Evolutionary conservation across 2,329 filamentous ascomycete genomes (phyloP).

Genomic region (Aureobasidium sp.): DNA sequence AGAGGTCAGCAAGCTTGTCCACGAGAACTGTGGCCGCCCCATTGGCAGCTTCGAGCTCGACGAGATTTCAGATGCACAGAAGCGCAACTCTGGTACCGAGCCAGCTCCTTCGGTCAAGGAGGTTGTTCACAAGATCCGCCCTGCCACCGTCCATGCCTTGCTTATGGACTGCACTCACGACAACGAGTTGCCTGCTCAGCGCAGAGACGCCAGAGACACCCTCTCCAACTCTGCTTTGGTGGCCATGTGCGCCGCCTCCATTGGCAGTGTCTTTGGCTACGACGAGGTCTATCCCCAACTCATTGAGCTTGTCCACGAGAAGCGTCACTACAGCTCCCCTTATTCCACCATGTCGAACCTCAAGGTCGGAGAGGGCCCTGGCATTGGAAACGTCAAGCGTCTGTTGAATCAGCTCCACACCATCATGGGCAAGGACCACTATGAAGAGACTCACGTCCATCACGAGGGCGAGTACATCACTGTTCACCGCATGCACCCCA

Average conservation of each 20-base stretch:
- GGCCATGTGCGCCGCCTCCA: conserved; percentile 90
- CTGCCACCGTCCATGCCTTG: conserved; percentile 82
- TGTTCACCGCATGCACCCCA: conserved; percentile 87
- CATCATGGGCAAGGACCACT: conserved; percentile 90
- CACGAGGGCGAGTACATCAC: conserved; percentile 96
- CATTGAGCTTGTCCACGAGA: conserved; percentile 90
- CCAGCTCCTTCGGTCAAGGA: conserved; percentile 44
- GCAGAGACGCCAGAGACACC: conserved; percentile 88
- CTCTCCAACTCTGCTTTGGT: conserved; percentile 90
- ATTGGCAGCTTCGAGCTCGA: conserved; percentile 98
- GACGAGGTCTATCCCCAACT: conserved; percentile 92
- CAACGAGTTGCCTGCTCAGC: conserved; percentile 93
- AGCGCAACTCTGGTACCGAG: conserved; percentile 29
- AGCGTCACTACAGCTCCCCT: conserved; percentile 69
- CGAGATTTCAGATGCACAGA: conserved; percentile 62
- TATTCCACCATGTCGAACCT: conserved; percentile 57
- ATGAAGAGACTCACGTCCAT: conserved; percentile 92
- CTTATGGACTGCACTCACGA: conserved; percentile 99
- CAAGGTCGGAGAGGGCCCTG: conserved; percentile 63
- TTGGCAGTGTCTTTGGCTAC: conserved; percentile 95
- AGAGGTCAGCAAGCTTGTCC: conserved; percentile 86
- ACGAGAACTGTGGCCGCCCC: conserved; percentile 84
- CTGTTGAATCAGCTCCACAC: conserved; percentile 91
- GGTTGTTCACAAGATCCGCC: conserved; percentile 72
- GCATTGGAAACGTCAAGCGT: conserved; percentile 87